These are phyloP conservation scores for Cryptosporidium muris DNA, from an alignment of 169 alveolate genomes.

Conservation along the genomic window DNA sequence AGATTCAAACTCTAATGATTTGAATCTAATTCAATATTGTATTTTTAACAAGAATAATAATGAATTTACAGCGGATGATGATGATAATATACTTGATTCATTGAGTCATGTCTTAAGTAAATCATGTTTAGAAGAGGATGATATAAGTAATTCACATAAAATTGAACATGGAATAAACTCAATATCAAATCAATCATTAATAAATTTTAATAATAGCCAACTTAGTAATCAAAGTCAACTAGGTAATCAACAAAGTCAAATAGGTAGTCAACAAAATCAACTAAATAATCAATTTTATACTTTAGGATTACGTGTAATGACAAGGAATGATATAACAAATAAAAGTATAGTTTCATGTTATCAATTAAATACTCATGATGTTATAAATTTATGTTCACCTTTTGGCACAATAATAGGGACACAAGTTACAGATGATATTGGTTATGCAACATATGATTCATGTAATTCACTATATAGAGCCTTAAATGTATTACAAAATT, in stretches of 20 bases:
- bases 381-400: constrained; percentile 56
- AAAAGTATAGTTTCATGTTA: constrained; percentile 29
- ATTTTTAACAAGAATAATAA: constrained; percentile 3
- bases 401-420: constrained; percentile 53
- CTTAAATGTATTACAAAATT: constrained; percentile 33
- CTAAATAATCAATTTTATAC: background rate
- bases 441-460: constrained; percentile 37
- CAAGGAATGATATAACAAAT: background rate
- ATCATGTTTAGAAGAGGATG: constrained; percentile 19
- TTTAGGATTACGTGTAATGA: constrained; percentile 28
- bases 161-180: background rate
- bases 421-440: constrained; percentile 8
- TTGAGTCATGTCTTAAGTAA: constrained; percentile 43
- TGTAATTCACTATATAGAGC: constrained; percentile 52
- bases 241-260: constrained; percentile 1
- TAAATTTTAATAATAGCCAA: background rate
- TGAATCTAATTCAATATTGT: background rate
- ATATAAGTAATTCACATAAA: background rate
- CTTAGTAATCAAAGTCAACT: background rate
- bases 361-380: constrained; percentile 46
- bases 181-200: background rate
- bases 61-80: constrained; percentile 23
- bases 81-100: constrained; percentile 52
- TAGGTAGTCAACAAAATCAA: background rate
- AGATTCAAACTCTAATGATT: background rate